phyloP scores from a whole-genome alignment of 208 protist species.

The Acanthamoeba castellanii region DNA sequence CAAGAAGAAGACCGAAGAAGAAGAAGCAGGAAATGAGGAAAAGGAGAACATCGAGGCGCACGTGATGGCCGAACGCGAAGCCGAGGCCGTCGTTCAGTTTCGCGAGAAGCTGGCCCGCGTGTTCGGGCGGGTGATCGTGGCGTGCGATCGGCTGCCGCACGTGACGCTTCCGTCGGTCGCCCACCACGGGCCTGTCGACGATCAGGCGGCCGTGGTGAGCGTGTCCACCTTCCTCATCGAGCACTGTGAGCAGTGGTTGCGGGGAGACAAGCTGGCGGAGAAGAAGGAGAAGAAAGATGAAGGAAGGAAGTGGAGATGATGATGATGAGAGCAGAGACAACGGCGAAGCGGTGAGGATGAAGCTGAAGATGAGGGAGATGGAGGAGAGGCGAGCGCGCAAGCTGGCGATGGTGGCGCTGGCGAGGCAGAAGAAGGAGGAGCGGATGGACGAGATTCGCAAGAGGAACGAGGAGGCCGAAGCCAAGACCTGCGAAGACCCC shows the following conservation, averaged over 20 bases:
- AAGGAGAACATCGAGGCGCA: neutral
- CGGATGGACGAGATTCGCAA: neutral
- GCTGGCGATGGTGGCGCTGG: neutral
- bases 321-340: neutral
- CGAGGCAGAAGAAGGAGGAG: neutral
- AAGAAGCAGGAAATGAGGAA: neutral
- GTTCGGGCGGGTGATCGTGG: slow-evolving; percentile 13
- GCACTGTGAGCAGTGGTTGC: neutral
- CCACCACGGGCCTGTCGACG: neutral
- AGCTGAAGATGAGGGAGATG: neutral
- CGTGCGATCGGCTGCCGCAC: neutral
- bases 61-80: neutral
- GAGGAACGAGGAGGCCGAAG: neutral
- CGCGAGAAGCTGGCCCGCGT: neutral
- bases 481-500: slow-evolving; percentile 1
- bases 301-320: neutral
- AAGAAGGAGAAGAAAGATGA: neutral
- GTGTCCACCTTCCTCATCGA: slow-evolving; percentile 28
- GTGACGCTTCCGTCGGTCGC: neutral
- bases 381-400: slow-evolving; percentile 32
- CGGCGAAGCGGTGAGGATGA: neutral
- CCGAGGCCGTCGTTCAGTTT: neutral
- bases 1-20: neutral
- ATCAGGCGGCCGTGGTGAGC: neutral
- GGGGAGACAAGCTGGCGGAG: neutral